Evolutionary conservation across 257 asterid genomes (phyloP).

Genomic region (Penstemon eatonii): DNA sequence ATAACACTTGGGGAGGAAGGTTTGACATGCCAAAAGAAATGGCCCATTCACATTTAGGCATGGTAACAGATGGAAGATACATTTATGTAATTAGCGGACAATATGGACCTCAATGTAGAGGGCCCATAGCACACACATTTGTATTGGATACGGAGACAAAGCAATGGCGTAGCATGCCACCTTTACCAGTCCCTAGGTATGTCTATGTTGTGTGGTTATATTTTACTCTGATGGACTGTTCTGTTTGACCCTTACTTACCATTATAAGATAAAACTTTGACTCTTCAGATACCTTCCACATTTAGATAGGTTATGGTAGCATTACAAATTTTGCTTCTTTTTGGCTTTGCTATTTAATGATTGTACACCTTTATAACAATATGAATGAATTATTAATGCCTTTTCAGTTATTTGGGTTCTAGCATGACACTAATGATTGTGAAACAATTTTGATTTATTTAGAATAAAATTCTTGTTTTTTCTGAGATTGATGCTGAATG

Average conservation of each 20-base stretch:
- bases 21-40: slow-evolving; percentile 96
- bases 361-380: background rate
- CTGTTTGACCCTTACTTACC: slow-evolving; percentile 4
- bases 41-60: slow-evolving; percentile 98
- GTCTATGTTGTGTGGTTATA: no score
- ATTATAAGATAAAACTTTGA: background rate
- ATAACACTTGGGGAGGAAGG: slow-evolving; percentile 89
- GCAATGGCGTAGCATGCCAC: slow-evolving; percentile 72
- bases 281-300: slow-evolving; percentile 6
- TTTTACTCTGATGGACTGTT: background rate
- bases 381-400: background rate
- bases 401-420: background rate
- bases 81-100: slow-evolving; percentile 85
- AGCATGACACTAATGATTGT: background rate
- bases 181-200: slow-evolving; percentile 36
- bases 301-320: background rate
- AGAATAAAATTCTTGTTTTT: background rate
- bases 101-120: slow-evolving; percentile 96
- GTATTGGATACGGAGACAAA: slow-evolving; percentile 72
- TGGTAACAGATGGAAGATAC: slow-evolving; percentile 92
- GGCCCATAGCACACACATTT: slow-evolving; percentile 81
- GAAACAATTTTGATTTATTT: background rate
- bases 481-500: background rate
- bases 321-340: background rate
- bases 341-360: background rate